Base-by-base conservation (phyloP, 805 yeast species). In the Ogataea sp. region DNA sequence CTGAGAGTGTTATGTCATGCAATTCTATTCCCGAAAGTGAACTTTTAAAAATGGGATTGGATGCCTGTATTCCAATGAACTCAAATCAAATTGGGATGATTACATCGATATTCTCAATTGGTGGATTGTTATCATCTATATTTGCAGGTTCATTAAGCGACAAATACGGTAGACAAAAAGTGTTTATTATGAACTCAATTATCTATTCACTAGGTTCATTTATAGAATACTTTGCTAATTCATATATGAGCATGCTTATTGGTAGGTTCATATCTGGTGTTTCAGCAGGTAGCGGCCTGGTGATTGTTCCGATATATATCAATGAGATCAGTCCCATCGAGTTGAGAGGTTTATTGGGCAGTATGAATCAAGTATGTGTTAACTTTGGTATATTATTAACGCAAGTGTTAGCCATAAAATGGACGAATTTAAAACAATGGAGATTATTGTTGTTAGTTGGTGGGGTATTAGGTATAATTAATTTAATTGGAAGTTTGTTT, bases 211-310 rank as follows among this genome's bases (percentile, higher is more conserved):
- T 78, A 15, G 95, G 95, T 0, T 80, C 93, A 0, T 49, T 71
- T 3, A 41, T 83, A 9, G 78, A 83, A 55, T 75, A 78, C 13
- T 43, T 62, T 7, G 65, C 83, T 6, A 61, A 67, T 35, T 50
- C 64, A 10, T 72, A 71, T 43, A 4, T 37, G 3, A 44, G 53
- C 1, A 58, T 90, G 44, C 51, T 76, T 11, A 4, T 73, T 13
- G 97, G 97, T 0, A 70, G 98, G 42, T 70, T 87, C 40, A 49
- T 85, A 4, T 74, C 85, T 16, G 98, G 98, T 0, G 36, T 87
- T 2, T 95, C 84, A 2, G 94, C 96, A 7, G 98, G 98, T 4
- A 68, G 80, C 11, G 81, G 90, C 1, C 72, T 93, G 42, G 97
- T 93, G 3, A 78, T 84, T 15, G 82, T 88, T 0, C 95, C 97